phyloP scores from a whole-genome alignment of 495 filamentous ascomycete genomes.

The Haplographium delicatum region DNA sequence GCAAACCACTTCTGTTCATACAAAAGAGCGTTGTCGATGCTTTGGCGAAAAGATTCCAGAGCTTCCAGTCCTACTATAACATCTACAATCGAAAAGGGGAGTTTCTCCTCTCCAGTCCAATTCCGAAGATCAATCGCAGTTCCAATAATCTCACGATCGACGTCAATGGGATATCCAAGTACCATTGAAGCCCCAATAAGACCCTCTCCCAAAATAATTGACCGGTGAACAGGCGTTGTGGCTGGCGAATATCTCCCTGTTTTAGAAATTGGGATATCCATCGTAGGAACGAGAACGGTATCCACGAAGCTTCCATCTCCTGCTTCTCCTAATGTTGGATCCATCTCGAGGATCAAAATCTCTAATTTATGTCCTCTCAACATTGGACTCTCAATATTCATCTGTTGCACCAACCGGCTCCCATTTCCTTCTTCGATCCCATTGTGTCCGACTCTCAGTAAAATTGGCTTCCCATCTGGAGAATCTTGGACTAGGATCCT shows the following conservation, averaged over 20 bases:
- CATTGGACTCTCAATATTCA: slow-evolving; percentile 59
- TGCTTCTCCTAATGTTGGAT: slow-evolving; percentile 9
- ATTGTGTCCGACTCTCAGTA: slow-evolving; percentile 37
- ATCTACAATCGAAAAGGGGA: slow-evolving; percentile 45
- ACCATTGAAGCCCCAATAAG: slow-evolving; percentile 38
- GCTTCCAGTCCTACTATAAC: slow-evolving; percentile 50
- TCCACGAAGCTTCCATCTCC: slow-evolving; percentile 39
- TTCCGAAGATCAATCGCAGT: slow-evolving; percentile 39
- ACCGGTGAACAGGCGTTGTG: slow-evolving; percentile 80
- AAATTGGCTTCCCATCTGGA: slow-evolving; percentile 35
- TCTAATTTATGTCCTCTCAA: slow-evolving; percentile 68
- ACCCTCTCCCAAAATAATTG: slow-evolving; percentile 69
- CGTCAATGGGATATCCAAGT: slow-evolving; percentile 31
- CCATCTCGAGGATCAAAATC: slow-evolving; percentile 60
- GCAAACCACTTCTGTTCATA: slow-evolving; percentile 72
- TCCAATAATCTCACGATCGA: slow-evolving; percentile 31
- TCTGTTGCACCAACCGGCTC: slow-evolving; percentile 37
- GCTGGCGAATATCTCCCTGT: slow-evolving; percentile 57
- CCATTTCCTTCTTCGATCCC: slow-evolving; percentile 4
- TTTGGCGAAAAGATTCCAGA: slow-evolving; percentile 59
- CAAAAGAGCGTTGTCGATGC: slow-evolving; percentile 57
- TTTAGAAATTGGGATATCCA: slow-evolving; percentile 59
- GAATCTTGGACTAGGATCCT: slow-evolving; percentile 47
- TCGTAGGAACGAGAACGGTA: slow-evolving; percentile 64
- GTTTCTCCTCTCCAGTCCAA: slow-evolving; percentile 30